Conservation (phyloP, 768 basidiomycete species). For the Suillus ampliporus region DNA sequence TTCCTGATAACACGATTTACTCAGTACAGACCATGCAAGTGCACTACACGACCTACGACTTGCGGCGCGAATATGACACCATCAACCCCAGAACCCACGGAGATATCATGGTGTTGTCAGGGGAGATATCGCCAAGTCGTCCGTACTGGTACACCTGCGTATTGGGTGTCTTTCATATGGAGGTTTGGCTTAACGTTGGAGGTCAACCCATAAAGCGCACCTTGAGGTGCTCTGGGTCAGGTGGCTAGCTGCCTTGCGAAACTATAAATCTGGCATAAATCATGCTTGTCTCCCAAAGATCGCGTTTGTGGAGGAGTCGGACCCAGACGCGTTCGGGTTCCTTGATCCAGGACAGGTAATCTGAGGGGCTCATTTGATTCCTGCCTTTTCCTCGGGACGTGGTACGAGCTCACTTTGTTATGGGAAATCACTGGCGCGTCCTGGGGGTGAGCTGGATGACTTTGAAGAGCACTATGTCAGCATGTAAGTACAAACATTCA, state of each 20-base stretch:
- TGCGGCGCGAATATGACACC: too few relatives aligned
- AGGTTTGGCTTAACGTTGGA: background rate
- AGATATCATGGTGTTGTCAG: background rate
- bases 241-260: background rate
- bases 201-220: conserved; percentile 3
- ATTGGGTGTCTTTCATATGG: conserved; percentile 6
- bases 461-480: background rate
- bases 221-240: conserved; percentile 9
- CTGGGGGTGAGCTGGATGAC: background rate
- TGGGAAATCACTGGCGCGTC: background rate
- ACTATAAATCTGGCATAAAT: background rate
- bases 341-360: background rate
- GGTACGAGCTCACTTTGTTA: background rate
- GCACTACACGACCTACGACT: too few relatives aligned
- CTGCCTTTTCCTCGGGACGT: conserved; percentile 3
- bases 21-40: background rate
- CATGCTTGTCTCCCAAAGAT: conserved; percentile 7
- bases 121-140: conserved; percentile 9
- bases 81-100: too few relatives aligned
- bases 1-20: background rate
- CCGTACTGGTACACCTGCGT: conserved; percentile 26
- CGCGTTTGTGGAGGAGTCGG: conserved; percentile 1
- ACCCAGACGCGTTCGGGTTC: background rate
- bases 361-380: background rate
- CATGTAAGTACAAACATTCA: background rate